A percentile compares a stretch with the other conserved stretches of the same genome.
Evolutionary conservation across 2,329 filamentous ascomycete species (phyloP).

Genomic region (Fonsecaea multimorphosa): DNA sequence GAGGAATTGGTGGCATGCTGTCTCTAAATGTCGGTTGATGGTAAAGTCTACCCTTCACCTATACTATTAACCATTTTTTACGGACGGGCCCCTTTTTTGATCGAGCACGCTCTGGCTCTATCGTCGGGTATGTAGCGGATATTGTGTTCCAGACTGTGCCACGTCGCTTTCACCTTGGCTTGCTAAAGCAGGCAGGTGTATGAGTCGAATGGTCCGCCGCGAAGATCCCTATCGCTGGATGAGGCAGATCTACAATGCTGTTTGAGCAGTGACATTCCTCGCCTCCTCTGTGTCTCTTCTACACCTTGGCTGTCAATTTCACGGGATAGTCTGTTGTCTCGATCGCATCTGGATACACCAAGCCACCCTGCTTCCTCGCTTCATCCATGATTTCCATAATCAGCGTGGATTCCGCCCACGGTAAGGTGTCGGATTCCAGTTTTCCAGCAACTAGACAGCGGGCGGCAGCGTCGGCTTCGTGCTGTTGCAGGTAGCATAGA

Average conservation of each 20-base stretch:
- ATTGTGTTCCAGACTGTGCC: background rate
- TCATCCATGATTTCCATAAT: constrained; percentile 86
- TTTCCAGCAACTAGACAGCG: constrained; percentile 60
- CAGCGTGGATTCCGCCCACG: constrained; percentile 78
- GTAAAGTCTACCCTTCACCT: background rate
- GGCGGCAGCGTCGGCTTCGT: constrained; percentile 37
- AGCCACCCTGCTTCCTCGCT: constrained; percentile 67
- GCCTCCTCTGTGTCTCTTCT: background rate
- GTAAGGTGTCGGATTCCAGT: constrained; percentile 78
- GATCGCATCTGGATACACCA: constrained; percentile 70
- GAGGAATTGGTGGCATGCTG: too few relatives aligned
- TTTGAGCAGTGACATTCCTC: background rate
- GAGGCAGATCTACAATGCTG: background rate
- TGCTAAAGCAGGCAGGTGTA: background rate
- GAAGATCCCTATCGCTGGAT: background rate
- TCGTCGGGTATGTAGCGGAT: background rate
- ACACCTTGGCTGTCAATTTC: constrained; percentile 24
- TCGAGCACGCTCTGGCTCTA: background rate
- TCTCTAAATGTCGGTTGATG: too few relatives aligned
- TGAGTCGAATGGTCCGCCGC: background rate
- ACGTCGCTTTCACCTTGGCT: background rate
- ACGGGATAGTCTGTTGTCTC: constrained; percentile 65
- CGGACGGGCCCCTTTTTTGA: background rate
- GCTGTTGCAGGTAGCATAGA: constrained; percentile 7
- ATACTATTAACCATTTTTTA: background rate